These are phyloP conservation scores for Tillandsia leiboldiana DNA, from an alignment of 176 grass and related monocot genomes.

Conservation along the genomic window DNA sequence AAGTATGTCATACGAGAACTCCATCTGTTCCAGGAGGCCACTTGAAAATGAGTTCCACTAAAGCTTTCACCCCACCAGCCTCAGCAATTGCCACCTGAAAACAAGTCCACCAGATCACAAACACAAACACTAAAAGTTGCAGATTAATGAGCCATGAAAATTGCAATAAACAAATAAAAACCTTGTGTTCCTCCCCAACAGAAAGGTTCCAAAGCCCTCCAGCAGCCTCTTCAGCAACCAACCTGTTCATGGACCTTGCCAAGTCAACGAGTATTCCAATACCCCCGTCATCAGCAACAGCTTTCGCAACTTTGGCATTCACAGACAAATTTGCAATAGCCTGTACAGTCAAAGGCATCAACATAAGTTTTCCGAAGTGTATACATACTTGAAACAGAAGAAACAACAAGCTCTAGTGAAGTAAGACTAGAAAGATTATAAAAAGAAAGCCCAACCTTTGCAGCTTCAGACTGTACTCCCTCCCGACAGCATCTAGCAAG, in stretches of 20 bases:
- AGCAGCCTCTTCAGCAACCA: conserved; percentile 98
- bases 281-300: conserved; percentile 89
- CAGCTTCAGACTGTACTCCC: conserved; percentile 88
- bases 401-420: too few relatives aligned
- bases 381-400: too few relatives aligned
- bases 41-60: conserved; percentile 91
- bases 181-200: conserved; percentile 97
- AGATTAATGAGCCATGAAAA: not conserved
- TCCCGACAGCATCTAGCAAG: conserved; percentile 88
- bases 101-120: conserved; percentile 24
- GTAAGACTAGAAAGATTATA: not conserved
- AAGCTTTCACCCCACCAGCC: conserved; percentile 80
- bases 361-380: not conserved
- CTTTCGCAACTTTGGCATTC: conserved; percentile 86
- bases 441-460: conserved; percentile 49
- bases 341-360: conserved; percentile 26
- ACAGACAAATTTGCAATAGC: conserved; percentile 97
- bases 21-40: conserved; percentile 87
- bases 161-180: conserved; percentile 32
- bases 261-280: conserved; percentile 74
- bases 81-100: conserved; percentile 70
- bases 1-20: conserved; percentile 67
- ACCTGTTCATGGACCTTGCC: conserved; percentile 73
- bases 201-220: conserved; percentile 99
- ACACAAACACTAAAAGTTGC: conserved; percentile 2